Conservation (phyloP, 192 early-diverging fungal species). For the Podila epicladia region DNA sequence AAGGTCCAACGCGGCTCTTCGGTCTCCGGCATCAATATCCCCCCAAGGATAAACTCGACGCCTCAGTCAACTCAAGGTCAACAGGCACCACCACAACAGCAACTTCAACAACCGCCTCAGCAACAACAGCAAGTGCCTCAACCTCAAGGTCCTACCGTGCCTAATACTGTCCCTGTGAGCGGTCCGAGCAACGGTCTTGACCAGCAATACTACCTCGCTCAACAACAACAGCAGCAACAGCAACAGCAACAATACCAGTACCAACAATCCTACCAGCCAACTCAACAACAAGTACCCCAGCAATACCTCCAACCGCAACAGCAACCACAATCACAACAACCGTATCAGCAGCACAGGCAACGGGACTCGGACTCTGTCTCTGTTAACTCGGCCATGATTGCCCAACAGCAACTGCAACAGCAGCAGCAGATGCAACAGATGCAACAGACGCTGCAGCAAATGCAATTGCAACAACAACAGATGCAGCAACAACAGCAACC, state of each 20-base stretch:
- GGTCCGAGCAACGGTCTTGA: not conserved
- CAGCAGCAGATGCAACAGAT: not conserved
- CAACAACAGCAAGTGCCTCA: conserved; percentile 15
- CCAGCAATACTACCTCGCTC: conserved; percentile 1
- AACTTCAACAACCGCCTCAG: not conserved
- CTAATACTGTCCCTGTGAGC: not conserved
- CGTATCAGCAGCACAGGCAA: not conserved
- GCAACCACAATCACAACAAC: not conserved
- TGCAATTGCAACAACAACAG: not conserved
- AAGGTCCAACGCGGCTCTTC: conserved; percentile 20
- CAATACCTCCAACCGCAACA: conserved; percentile 6
- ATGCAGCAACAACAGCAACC: not conserved
- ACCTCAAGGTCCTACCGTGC: conserved; percentile 1
- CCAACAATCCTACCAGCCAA: conserved; percentile 4
- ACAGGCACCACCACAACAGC: not conserved
- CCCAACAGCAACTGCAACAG: not conserved
- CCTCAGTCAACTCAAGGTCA: not conserved
- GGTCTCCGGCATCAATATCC: conserved; percentile 14
- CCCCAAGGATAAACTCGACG: conserved; percentile 16
- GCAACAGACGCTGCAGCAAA: not conserved
- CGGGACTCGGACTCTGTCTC: conserved; percentile 6
- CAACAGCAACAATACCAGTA: not conserved
- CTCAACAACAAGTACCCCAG: conserved; percentile 6
- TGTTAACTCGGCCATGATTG: not conserved
- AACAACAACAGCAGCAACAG: not conserved